Evolutionary conservation across 1,284 basidiomycete species (phyloP), one percentile per base, ranked within the genome.

Genomic region (Puccinia horiana): DNA sequence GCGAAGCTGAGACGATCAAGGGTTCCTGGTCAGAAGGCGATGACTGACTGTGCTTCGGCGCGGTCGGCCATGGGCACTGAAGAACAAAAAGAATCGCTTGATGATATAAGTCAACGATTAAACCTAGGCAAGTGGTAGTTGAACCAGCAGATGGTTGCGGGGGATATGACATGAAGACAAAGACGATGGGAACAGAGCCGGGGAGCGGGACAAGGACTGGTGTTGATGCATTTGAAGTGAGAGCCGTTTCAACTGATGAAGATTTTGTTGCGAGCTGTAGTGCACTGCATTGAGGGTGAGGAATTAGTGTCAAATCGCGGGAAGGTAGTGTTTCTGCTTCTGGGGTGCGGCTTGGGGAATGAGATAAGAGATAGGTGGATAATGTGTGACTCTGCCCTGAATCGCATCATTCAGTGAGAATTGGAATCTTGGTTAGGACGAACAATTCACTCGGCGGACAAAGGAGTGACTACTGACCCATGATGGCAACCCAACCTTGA

Each of bases 401-500:
- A 42, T 26, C 14, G 49, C 12, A 26, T 49, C 8, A 63, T 54
- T 65, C 3, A 6, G 23, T 44, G 26, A n/a, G 23, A 42, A 35
- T 63, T 49, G 44, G 42, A 44, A 26, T n/a, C 4, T 44, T 12
- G 23, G 35, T 63, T 40, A n/a, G 42, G 20, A 52, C 18, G 20
- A 12, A 16, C 18, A 12, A 23, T 12, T n/a, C 14, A 61, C 42
- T 49, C 23, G 5, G 42, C 18, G 16, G 14, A 26, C 14, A 35
- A n/a, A 52, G 54, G 14, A 32, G 70, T 37, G 47, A 77, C 47
- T 26, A 77, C 76, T 77, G 26, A 67, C 76, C 61, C 63, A 77
- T 65, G 76, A 77, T 77, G 76, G 76, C 67, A 35, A 77, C 42
- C 76, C 76, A 77, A 47, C 76, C 76, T 29, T 65, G 58, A 77